Percentiles rank a stretch among this genome's conserved stretches.
Conservation (phyloP, 2,329 filamentous ascomycete genomes). For the Cladosporium sp. region DNA sequence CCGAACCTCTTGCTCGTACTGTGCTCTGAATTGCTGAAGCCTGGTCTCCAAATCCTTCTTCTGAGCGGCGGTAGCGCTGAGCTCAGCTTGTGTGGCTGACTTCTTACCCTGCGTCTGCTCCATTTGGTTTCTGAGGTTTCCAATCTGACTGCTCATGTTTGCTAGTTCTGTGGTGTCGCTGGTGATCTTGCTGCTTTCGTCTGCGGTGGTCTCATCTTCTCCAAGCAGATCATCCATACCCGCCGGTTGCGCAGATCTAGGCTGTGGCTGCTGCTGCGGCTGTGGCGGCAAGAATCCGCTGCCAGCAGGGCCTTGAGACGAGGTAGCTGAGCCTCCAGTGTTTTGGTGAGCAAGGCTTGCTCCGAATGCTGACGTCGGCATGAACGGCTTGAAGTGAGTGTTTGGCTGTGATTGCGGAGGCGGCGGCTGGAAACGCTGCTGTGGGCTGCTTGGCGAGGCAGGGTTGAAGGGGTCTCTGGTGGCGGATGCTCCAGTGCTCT, state of each 20-base stretch:
- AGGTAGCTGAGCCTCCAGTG: slow-evolving; percentile 57
- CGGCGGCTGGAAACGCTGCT: slow-evolving; percentile 23
- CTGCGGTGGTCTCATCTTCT: slow-evolving; percentile 66
- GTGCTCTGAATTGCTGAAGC: slow-evolving; percentile 72
- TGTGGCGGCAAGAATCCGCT: slow-evolving; percentile 22
- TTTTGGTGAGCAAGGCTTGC: slow-evolving; percentile 70
- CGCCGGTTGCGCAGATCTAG: slow-evolving; percentile 35
- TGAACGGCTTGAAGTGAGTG: slow-evolving; percentile 74
- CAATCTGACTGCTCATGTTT: slow-evolving; percentile 92
- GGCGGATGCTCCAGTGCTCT: slow-evolving; percentile 68
- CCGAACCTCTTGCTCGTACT: slow-evolving; percentile 91
- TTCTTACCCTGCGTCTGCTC: slow-evolving; percentile 85
- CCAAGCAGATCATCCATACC: slow-evolving; percentile 80
- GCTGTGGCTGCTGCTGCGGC: slow-evolving; percentile 26
- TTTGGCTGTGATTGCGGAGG: slow-evolving; percentile 23
- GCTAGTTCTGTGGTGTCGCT: slow-evolving; percentile 87
- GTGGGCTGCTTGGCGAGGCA: slow-evolving; percentile 49
- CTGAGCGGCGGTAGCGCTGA: slow-evolving; percentile 74
- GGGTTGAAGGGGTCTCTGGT: slow-evolving; percentile 55
- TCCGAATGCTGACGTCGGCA: slow-evolving; percentile 88
- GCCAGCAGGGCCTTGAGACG: slow-evolving; percentile 20
- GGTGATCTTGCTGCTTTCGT: slow-evolving; percentile 80
- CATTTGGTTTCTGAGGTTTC: slow-evolving; percentile 86
- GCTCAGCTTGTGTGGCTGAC: slow-evolving; percentile 68
- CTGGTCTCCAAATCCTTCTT: slow-evolving; percentile 91